Evolutionary conservation across 345 rosid genomes (phyloP).

Genomic region (Geranium rotundifolium): DNA sequence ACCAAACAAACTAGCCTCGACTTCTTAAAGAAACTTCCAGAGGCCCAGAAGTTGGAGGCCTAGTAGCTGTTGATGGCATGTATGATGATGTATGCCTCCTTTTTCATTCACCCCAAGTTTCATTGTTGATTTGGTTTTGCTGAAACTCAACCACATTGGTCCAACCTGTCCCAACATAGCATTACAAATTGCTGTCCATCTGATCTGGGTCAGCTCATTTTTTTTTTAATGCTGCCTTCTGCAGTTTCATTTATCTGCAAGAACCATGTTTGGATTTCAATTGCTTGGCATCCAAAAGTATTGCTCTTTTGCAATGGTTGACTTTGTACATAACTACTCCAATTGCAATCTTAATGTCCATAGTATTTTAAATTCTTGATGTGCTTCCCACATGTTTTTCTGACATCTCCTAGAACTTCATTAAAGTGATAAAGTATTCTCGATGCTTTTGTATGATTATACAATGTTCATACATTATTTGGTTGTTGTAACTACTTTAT

Average conservation of each 20-base stretch:
- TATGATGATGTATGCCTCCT: background rate
- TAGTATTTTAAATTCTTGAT: too few relatives aligned
- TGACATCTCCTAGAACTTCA: too few relatives aligned
- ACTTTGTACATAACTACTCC: background rate
- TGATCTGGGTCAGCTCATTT: background rate
- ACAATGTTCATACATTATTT: too few relatives aligned
- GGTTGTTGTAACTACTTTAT: too few relatives aligned
- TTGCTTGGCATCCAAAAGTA: background rate
- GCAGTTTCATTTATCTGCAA: background rate
- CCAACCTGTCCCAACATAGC: background rate
- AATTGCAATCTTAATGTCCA: too few relatives aligned
- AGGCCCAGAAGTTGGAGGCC: slow-evolving; percentile 29
- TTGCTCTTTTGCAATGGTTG: background rate
- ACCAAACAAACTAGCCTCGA: slow-evolving; percentile 45
- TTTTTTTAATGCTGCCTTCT: background rate
- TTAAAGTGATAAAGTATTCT: too few relatives aligned
- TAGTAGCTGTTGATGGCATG: background rate
- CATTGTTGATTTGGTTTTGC: background rate
- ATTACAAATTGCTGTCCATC: background rate
- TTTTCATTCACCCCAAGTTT: background rate
- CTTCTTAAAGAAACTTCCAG: slow-evolving; percentile 36
- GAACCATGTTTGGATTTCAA: background rate
- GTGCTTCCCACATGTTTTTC: too few relatives aligned
- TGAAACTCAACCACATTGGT: background rate
- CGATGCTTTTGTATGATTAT: too few relatives aligned